These are phyloP conservation scores for Dothistroma pini DNA, from an alignment of 2,329 filamentous ascomycete species.

Conservation along the genomic window DNA sequence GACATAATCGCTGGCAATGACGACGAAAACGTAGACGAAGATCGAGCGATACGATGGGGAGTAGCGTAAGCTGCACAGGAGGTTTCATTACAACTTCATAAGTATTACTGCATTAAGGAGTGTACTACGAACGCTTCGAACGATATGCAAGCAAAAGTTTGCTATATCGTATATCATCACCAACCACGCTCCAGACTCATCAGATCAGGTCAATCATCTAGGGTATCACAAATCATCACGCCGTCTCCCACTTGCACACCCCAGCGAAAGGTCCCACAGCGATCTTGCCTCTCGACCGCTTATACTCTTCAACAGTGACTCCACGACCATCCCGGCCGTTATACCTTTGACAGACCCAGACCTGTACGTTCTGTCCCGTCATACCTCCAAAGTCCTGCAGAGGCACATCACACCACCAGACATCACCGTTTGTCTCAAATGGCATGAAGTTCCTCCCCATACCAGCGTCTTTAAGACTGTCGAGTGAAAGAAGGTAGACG, in stretches of 20 bases:
- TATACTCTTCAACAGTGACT: slow-evolving; percentile 48
- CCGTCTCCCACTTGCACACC: slow-evolving; percentile 55
- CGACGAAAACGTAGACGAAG: background rate
- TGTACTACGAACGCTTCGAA: background rate
- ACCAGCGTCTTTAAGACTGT: slow-evolving; percentile 52
- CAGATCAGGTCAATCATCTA: background rate
- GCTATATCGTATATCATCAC: background rate
- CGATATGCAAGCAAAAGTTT: background rate
- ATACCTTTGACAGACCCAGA: slow-evolving; percentile 59
- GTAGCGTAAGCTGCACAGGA: background rate
- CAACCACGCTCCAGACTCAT: background rate
- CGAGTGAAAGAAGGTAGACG: slow-evolving; percentile 65
- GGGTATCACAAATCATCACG: slow-evolving; percentile 26
- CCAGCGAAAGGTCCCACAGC: slow-evolving; percentile 46
- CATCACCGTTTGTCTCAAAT: slow-evolving; percentile 69
- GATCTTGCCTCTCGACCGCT: slow-evolving; percentile 45
- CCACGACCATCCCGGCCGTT: slow-evolving; percentile 51
- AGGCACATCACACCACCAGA: slow-evolving; percentile 75
- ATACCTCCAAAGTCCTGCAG: slow-evolving; percentile 58
- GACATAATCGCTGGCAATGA: background rate
- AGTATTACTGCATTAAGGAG: slow-evolving; percentile 17
- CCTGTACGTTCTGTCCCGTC: slow-evolving; percentile 62
- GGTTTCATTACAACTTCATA: slow-evolving; percentile 8
- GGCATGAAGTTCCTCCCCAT: slow-evolving; percentile 67
- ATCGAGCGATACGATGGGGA: background rate